A percentile compares a stretch with the other conserved stretches of the same genome.
Conservation (phyloP, 495 filamentous ascomycete genomes). For the Terfezia boudieri region DNA sequence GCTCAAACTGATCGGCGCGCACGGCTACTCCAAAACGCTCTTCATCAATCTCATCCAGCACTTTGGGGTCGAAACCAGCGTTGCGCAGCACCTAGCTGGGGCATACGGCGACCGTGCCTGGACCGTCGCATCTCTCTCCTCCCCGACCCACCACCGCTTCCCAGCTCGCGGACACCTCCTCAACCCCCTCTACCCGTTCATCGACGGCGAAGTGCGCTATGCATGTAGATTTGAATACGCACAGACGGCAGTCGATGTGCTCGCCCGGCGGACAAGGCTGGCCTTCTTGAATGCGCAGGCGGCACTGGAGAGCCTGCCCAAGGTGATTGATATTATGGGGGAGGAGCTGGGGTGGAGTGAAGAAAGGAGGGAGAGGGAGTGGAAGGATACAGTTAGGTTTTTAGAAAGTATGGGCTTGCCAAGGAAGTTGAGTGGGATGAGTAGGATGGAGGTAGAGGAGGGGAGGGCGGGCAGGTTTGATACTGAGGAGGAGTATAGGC, state of each 20-base stretch:
- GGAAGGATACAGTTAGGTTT: conserved; percentile 50
- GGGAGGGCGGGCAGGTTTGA: background rate
- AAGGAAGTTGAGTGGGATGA: conserved; percentile 34
- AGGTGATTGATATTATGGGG: conserved; percentile 79
- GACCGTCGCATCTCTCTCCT: conserved; percentile 72
- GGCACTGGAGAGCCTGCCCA: conserved; percentile 70
- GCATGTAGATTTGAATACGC: conserved; percentile 81
- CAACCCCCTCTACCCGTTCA: conserved; percentile 65
- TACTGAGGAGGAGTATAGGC: too few relatives aligned
- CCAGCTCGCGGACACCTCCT: conserved; percentile 73
- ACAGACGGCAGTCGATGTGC: conserved; percentile 76
- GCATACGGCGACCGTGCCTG: conserved; percentile 92
- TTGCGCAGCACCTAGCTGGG: conserved; percentile 70
- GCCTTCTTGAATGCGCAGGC: conserved; percentile 94
- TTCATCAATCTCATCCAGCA: conserved; percentile 98
- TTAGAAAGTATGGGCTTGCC: conserved; percentile 51
- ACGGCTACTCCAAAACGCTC: conserved; percentile 82
- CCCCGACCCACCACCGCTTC: conserved; percentile 54
- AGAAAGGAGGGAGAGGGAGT: conserved; percentile 57
- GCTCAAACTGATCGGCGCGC: conserved; percentile 71
- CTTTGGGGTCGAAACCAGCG: conserved; percentile 86
- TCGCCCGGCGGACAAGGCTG: conserved; percentile 68
- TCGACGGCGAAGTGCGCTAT: conserved; percentile 92
- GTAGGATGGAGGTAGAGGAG: conserved; percentile 35
- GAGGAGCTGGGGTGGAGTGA: conserved; percentile 68